Base-by-base conservation (phyloP, 2,329 filamentous ascomycete genomes). In the Talaromyces islandicus region DNA sequence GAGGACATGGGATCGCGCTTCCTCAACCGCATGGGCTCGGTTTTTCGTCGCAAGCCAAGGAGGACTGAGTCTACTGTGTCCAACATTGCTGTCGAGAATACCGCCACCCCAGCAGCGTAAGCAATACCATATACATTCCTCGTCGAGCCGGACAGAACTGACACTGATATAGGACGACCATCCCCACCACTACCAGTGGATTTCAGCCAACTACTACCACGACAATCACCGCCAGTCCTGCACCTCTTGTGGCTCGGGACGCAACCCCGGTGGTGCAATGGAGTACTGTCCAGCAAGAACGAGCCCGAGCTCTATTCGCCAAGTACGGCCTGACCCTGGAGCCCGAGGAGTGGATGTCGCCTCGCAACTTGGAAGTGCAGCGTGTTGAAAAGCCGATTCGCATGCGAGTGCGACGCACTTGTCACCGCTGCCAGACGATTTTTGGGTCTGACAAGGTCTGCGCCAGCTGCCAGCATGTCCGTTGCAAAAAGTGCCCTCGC, bases 401-500 rank as follows among this genome's bases (percentile, higher is more conserved):
- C 60, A 78, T 80, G 76, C 70, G 78, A 48, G 76, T 81, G 32
- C 77, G 72, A 56, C 78, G 78, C 52, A 87, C 84, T 64, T 97
- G 92, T 75, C 92, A 96, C 75, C 82, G 85, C 66, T 97, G 92
- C 78, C 84, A 87, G 61, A 85, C 88, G 14, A 83, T 84, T 25
- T 96, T 93, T 72, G 87, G 88, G 59, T 75, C 83, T 21, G 84
- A 88, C 68, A 91, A 88, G 76, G 81, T 88, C 62, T 96, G 92
- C 75, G 75, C 82, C 64, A 85, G 84, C 65, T 97, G 92, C 78
- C 83, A 89, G 66, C 92, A 97, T 76, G 80, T 80, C 53, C 85
- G 90, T 65, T 97, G 92, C 83, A 88, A 85, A 70, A 86, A 89
- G 69, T 97, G 92, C 73, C 84, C 86, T 29, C 86, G 90, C 59